Evolutionary conservation across 257 asterid genomes (phyloP).

Genomic region (Plectranthus barbatus): DNA sequence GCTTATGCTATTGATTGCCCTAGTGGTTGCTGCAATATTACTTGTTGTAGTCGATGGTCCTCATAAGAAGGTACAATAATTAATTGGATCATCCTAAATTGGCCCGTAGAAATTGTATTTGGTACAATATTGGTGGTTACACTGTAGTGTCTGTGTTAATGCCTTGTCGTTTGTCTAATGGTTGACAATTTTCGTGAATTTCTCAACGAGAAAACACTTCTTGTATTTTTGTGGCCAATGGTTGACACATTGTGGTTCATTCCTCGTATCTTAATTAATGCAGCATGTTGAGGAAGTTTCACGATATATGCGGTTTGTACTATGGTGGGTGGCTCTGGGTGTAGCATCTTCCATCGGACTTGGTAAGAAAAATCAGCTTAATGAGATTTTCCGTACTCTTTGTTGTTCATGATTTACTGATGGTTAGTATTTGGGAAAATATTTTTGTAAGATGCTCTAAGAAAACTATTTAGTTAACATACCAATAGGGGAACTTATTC

Average conservation of each 20-base stretch:
- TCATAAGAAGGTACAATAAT: conserved; percentile 44
- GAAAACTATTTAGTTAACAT: neutral
- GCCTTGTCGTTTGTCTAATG: neutral
- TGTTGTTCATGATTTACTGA: neutral
- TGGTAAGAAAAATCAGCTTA: conserved; percentile 39
- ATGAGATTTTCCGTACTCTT: neutral
- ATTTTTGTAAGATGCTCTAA: neutral
- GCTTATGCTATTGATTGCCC: conserved; percentile 31
- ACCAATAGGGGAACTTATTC: neutral
- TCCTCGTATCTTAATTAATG: conserved; percentile 5
- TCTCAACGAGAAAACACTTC: neutral
- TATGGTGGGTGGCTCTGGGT: conserved; percentile 98
- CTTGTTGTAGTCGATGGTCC: conserved; percentile 40
- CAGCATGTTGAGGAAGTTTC: conserved; percentile 77
- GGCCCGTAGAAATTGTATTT: neutral
- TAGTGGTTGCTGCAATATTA: conserved; percentile 33
- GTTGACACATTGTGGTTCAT: conserved; percentile 9
- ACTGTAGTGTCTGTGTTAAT: neutral
- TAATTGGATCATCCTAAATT: neutral
- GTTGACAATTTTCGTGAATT: neutral
- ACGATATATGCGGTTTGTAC: conserved; percentile 54
- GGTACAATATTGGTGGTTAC: neutral
- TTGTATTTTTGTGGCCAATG: conserved; percentile 1
- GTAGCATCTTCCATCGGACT: conserved; percentile 98
- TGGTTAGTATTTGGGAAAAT: neutral